phyloP scores from a whole-genome alignment of 2,329 filamentous ascomycete genomes.

The Arachnomyces sp. region DNA sequence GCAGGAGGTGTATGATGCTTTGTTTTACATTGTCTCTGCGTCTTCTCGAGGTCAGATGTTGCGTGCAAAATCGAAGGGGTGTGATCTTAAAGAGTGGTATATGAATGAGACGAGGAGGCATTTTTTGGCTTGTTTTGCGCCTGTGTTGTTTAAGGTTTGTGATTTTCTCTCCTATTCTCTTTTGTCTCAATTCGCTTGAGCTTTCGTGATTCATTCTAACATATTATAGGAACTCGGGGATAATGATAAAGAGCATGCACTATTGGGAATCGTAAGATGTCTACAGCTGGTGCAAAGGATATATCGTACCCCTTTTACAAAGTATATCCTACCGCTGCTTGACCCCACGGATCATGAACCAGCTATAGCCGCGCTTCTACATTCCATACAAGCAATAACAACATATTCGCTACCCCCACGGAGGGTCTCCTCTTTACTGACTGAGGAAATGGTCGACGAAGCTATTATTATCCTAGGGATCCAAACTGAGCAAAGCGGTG shows the following conservation, averaged over 20 bases:
- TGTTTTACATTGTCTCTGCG: constrained; percentile 25
- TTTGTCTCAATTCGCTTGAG: too few species aligned
- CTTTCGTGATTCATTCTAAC: too few species aligned
- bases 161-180: too few species aligned
- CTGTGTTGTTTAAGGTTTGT: constrained; percentile 27
- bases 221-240: constrained; percentile 19
- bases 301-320: constrained; percentile 30
- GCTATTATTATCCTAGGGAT: constrained; percentile 37
- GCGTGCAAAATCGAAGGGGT: constrained; percentile 14
- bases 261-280: constrained; percentile 27
- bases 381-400: constrained; percentile 41
- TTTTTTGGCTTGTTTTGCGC: constrained; percentile 33
- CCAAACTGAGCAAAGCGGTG: constrained; percentile 17
- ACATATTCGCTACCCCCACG: constrained; percentile 39
- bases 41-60: constrained; percentile 12
- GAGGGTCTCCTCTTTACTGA: constrained; percentile 36
- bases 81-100: constrained; percentile 36
- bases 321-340: constrained; percentile 26
- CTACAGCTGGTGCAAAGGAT: constrained; percentile 29
- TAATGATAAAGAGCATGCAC: constrained; percentile 16
- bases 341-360: constrained; percentile 20
- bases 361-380: constrained; percentile 30
- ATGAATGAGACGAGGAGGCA: constrained; percentile 36
- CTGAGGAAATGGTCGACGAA: constrained; percentile 38
- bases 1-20: constrained; percentile 23